Evolutionary conservation across 768 basidiomycete genomes (phyloP).

Genomic region (Auricularia heimuer): DNA sequence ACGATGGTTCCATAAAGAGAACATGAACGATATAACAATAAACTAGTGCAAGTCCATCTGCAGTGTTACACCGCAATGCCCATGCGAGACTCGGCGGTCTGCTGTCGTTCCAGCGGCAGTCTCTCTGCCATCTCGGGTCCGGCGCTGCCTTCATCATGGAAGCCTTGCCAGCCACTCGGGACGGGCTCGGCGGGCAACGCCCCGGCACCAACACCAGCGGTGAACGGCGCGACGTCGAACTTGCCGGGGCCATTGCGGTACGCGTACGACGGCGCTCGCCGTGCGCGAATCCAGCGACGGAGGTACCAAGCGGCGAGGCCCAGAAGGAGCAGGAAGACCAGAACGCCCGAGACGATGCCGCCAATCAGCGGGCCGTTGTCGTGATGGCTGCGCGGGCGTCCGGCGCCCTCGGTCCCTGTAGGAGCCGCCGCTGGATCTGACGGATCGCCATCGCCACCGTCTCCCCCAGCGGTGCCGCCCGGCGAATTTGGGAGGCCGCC

Average conservation of each 20-base stretch:
- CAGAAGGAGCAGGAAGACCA: neutral
- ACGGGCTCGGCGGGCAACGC: no score
- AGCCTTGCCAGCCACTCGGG: no score
- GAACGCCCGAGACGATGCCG: neutral
- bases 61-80: no score
- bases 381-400: neutral
- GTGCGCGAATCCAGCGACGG: neutral
- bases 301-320: neutral
- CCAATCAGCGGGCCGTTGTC: neutral
- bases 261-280: neutral
- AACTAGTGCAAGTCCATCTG: no score
- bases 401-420: neutral
- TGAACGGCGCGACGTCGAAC: no score
- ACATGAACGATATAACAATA: no score
- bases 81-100: no score
- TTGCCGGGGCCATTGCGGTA: neutral
- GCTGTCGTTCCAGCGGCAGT: no score
- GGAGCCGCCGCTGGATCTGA: neutral
- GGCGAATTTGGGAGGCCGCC: neutral
- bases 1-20: no score
- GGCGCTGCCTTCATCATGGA: no score
- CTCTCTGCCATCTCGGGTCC: no score
- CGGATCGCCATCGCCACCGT: neutral
- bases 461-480: neutral
- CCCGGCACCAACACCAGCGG: no score